Base-by-base conservation (phyloP, 169 alveolate species). In the Babesia sp. region DNA sequence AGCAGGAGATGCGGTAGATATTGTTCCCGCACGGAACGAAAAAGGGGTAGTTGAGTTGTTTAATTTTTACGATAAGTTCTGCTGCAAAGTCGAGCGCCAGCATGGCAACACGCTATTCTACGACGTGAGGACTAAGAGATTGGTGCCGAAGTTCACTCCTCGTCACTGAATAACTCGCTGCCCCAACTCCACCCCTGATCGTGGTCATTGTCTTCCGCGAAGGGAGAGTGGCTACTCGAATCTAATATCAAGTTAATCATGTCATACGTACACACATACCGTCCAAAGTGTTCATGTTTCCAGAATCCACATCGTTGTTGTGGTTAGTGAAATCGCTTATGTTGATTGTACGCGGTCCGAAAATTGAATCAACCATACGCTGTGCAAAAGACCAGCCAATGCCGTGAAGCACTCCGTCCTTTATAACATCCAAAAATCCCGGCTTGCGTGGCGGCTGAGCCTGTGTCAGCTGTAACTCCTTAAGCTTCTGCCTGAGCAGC, bases 151-250 rank as follows among this genome's bases (percentile, higher is more conserved):
- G 63, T 14, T 75, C 33, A 78, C 64, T 78, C 86, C 22, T 78
- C 86, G 9, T 78, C 86, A 20, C 60, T 26, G 29, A 78, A 48
- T 6, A 48, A 26, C 18, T 78, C 86, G 44, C 72, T 54, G 37
- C 81, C 73, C 86, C 86, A 78, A 37, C 83, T 78, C 86, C 86
- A 78, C 24, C 86, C 86, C 51, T 46, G 22, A 31, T 64, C 61
- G 18, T 78, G 76, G 73, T 37, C 67, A 14, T 42, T 44, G 69
- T 64, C 60, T 16, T 78, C 74, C 4, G 45, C 56, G 51, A 72
- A 72, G 22, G 79, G 67, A 33, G 74, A 64, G 48, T 28, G 26
- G 42, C 9, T 14, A 29, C 77, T 72, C 37, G 61, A 41, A 37
- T 72, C 83, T 50, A 69, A 9, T 24, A 12, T 16, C 16, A 16